Evolutionary conservation across 257 asterid species (phyloP), one percentile per base, ranked within the genome.

Genomic region (Solanum arcanum): DNA sequence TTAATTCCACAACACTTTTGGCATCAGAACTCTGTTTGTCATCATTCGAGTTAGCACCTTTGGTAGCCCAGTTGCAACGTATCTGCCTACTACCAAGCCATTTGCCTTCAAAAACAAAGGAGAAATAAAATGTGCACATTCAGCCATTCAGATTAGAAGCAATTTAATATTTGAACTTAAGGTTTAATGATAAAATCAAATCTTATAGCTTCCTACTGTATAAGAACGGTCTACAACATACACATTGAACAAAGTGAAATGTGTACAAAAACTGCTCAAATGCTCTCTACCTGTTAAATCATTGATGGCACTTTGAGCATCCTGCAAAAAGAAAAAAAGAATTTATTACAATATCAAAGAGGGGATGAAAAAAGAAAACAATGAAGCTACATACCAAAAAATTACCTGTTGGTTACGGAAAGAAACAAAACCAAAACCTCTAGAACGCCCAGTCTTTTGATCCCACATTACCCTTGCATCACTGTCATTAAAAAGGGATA

Each of bases 391-490:
- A 52, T 83, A 86, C 37, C 78, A 62, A 70, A 49, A 29, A 9
- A 27, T 25, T 89, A 95, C 99, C 96, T 94, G 98, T 90, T 94
- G 98, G 89, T 92, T 94, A 88, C 99, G 91, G 91, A 97, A 97
- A 91, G 99, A 94, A 66, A 97, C 98, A 91, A 96, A 96, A 86
- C 99, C 99, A 88, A 91, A 96, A 14, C 98, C 99, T 92, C 99
- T 96, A 35, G 99, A 96, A 60, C 96, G 99, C 85, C 98, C 98
- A 84, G 98, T 96, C 90, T 94, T 93, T 90, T 96, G 98, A 92
- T 96, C 99, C 99, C 99, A 96, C 98, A 96, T 95, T 69, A 96
- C 98, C 92, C 97, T 93, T 44, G 98, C 99, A 91, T 95, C 98
- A 90, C 99, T 96, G 86, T 70, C 88, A 90, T 59, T 41, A 86